Percentiles rank a stretch among this genome's conserved stretches.
Conservation (phyloP, 2,329 filamentous ascomycete genomes). For the Biscogniauxia marginata region DNA sequence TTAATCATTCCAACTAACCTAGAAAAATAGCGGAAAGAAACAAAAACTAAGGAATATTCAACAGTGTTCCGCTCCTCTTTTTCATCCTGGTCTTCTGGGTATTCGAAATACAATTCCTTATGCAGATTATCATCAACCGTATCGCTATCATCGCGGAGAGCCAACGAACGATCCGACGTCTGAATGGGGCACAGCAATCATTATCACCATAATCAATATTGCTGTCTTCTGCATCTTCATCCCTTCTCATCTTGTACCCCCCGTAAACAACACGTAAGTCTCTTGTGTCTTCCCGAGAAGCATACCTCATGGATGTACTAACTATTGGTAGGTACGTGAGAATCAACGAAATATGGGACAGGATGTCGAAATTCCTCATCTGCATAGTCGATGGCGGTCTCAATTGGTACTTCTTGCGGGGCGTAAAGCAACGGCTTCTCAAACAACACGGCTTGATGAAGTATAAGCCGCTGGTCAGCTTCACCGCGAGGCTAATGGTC, state of each 20-base stretch:
- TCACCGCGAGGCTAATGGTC: conserved; percentile 50
- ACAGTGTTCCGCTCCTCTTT: conserved; percentile 34
- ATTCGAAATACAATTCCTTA: conserved; percentile 48
- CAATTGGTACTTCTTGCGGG: conserved; percentile 51
- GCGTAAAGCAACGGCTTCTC: conserved; percentile 46
- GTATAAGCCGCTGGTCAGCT: conserved; percentile 48
- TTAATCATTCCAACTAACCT: conserved; percentile 8
- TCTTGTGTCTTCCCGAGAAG: not conserved
- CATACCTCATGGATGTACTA: conserved; percentile 2
- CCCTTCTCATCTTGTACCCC: conserved; percentile 43
- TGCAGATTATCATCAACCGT: conserved; percentile 57
- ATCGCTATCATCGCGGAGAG: conserved; percentile 49
- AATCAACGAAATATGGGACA: conserved; percentile 53
- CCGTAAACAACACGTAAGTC: conserved; percentile 36
- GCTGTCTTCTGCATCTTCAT: conserved; percentile 56
- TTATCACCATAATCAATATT: conserved; percentile 52
- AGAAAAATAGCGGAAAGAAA: conserved; percentile 12
- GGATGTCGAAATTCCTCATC: conserved; percentile 51
- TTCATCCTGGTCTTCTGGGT: conserved; percentile 42
- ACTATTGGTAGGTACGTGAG: conserved; percentile 33
- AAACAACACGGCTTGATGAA: conserved; percentile 47
- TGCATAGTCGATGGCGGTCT: conserved; percentile 48
- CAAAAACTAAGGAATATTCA: conserved; percentile 1
- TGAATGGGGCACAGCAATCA: conserved; percentile 45
- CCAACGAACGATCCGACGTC: conserved; percentile 37